Evolutionary conservation across 352 stramenopile species (phyloP).

Genomic region (Globisporangium yorkense): DNA sequence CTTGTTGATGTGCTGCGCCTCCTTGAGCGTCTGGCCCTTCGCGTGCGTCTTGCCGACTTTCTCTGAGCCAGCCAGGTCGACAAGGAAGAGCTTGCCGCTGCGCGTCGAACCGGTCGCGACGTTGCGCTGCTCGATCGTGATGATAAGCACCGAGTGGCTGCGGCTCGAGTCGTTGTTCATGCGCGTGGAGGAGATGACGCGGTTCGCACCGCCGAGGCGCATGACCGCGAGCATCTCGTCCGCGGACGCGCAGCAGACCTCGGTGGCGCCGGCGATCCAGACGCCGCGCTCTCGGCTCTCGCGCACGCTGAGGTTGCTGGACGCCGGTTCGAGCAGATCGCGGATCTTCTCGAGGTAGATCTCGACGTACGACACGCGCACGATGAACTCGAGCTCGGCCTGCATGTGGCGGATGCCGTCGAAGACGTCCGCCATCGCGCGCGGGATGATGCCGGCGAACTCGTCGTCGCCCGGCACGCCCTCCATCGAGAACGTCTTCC

Average conservation of each 20-base stretch:
- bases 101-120: slow-evolving; percentile 55
- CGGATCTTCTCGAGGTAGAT: slow-evolving; percentile 99
- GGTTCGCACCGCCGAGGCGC: slow-evolving; percentile 89
- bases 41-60: slow-evolving; percentile 79
- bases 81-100: slow-evolving; percentile 90
- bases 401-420: slow-evolving; percentile 65
- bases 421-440: slow-evolving; percentile 68
- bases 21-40: slow-evolving; percentile 88
- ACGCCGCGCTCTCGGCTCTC: slow-evolving; percentile 59
- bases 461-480: slow-evolving; percentile 60
- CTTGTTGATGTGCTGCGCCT: slow-evolving; percentile 90
- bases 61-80: slow-evolving; percentile 75
- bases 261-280: slow-evolving; percentile 52
- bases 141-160: slow-evolving; percentile 96
- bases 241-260: slow-evolving; percentile 48
- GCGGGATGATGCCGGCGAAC: slow-evolving; percentile 68
- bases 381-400: slow-evolving; percentile 87
- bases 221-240: slow-evolving; percentile 86
- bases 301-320: slow-evolving; percentile 54
- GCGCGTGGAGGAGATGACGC: slow-evolving; percentile 79
- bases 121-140: slow-evolving; percentile 91
- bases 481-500: slow-evolving; percentile 93
- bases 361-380: slow-evolving; percentile 97
- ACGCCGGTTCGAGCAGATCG: slow-evolving; percentile 87
- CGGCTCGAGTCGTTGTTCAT: slow-evolving; percentile 90